A percentile compares a stretch with the other conserved stretches of the same genome.
These are phyloP conservation scores for Coprinopsis strossmayeri DNA, from an alignment of 768 basidiomycete genomes.

Conservation along the genomic window DNA sequence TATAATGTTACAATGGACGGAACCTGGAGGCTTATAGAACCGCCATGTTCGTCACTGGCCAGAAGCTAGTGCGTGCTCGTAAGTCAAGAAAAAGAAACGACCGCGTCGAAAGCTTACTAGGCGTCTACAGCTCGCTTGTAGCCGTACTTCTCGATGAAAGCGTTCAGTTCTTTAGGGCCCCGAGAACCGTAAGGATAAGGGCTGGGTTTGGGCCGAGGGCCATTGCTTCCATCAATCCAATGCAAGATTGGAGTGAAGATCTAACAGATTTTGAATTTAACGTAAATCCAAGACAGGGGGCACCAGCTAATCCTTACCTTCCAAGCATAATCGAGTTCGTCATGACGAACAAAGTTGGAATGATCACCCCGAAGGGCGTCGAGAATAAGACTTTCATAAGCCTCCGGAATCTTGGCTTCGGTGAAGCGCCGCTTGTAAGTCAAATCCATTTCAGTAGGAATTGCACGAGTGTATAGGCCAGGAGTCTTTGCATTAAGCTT, in stretches of 20 bases:
- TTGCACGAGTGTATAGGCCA: conserved; percentile 81
- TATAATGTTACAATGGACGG: neutral
- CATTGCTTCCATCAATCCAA: conserved; percentile 85
- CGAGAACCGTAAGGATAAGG: conserved; percentile 91
- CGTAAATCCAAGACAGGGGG: neutral
- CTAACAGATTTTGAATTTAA: conserved; percentile 28
- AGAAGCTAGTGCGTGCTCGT: conserved; percentile 39
- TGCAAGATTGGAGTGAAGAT: conserved; percentile 93
- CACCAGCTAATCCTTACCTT: conserved; percentile 53
- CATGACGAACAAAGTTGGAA: conserved; percentile 97
- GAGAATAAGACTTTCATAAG: conserved; percentile 91
- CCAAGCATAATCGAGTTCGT: conserved; percentile 97
- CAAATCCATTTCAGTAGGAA: conserved; percentile 96
- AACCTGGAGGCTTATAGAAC: conserved; percentile 31
- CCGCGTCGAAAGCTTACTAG: conserved; percentile 55
- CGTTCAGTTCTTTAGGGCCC: conserved; percentile 81
- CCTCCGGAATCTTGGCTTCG: conserved; percentile 90
- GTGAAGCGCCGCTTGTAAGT: conserved; percentile 95
- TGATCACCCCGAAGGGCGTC: conserved; percentile 98
- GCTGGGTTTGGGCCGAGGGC: conserved; percentile 60
- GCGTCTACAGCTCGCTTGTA: conserved; percentile 60
- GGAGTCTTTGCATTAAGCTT: conserved; percentile 96
- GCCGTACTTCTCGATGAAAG: conserved; percentile 69
- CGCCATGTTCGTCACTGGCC: conserved; percentile 71
- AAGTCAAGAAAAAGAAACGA: conserved; percentile 1